Conservation (phyloP, 495 filamentous ascomycete species). For the Talaromyces borbonicus region DNA sequence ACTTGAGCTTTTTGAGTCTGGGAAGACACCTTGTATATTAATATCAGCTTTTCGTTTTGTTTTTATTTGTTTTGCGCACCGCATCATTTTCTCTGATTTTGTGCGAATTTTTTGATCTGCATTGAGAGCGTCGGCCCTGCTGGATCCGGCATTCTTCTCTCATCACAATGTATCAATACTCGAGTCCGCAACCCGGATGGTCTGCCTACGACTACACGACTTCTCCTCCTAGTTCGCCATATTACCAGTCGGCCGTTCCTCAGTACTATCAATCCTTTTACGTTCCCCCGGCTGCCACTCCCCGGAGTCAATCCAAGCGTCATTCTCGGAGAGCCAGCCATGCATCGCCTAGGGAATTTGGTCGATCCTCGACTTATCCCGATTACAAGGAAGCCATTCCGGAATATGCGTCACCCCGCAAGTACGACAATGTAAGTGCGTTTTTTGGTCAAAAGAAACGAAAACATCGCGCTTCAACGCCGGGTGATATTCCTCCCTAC, state of each 20-base stretch:
- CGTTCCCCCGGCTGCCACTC: constrained; percentile 27
- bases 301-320: constrained; percentile 27
- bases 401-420: constrained; percentile 39
- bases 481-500: constrained; percentile 29
- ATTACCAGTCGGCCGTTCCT: too few relatives aligned
- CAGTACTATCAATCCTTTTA: constrained; percentile 38
- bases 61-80: constrained; percentile 14
- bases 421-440: constrained; percentile 53
- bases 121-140: neutral
- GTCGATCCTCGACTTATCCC: constrained; percentile 31
- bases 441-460: constrained; percentile 29
- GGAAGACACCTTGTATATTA: constrained; percentile 43
- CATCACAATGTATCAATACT: constrained; percentile 42
- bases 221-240: constrained; percentile 41
- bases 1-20: constrained; percentile 4
- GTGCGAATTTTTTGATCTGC: constrained; percentile 10
- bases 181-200: constrained; percentile 39
- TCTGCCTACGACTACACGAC: constrained; percentile 40
- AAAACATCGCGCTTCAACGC: constrained; percentile 29
- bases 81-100: constrained; percentile 13
- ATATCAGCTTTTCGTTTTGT: constrained; percentile 23
- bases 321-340: constrained; percentile 40
- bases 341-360: constrained; percentile 29
- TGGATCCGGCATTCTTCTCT: constrained; percentile 20
- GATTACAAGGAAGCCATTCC: constrained; percentile 36